Evolutionary conservation across 2,329 filamentous ascomycete genomes (phyloP).

Genomic region (Fulvia fulva): DNA sequence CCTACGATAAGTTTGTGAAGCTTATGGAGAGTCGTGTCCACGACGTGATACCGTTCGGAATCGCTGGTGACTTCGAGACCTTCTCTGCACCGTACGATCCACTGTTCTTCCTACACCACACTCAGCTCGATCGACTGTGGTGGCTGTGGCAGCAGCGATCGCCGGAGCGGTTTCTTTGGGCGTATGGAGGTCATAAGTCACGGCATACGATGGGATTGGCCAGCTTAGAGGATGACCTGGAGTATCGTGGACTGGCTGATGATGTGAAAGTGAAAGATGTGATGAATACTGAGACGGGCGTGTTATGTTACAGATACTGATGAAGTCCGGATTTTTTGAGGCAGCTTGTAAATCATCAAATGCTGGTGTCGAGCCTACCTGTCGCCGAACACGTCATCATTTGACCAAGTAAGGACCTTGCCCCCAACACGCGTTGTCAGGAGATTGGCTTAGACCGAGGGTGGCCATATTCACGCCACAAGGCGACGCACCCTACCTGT

Average conservation of each 20-base stretch:
- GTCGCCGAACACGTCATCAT: too few relatives aligned
- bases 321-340: too few relatives aligned
- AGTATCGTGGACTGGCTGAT: slow-evolving; percentile 16
- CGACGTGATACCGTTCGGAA: slow-evolving; percentile 22
- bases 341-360: too few relatives aligned
- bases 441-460: too few relatives aligned
- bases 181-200: slow-evolving; percentile 6
- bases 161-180: background rate
- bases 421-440: too few relatives aligned
- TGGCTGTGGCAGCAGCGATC: slow-evolving; percentile 26
- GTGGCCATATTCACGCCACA: too few relatives aligned
- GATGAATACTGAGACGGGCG: slow-evolving; percentile 18
- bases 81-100: slow-evolving; percentile 26
- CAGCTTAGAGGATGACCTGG: slow-evolving; percentile 19
- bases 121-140: slow-evolving; percentile 25
- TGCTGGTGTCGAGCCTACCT: too few relatives aligned
- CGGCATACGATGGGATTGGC: slow-evolving; percentile 18
- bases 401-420: too few relatives aligned
- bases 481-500: background rate
- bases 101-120: slow-evolving; percentile 29
- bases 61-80: slow-evolving; percentile 25
- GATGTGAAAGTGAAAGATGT: slow-evolving; percentile 20
- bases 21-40: slow-evolving; percentile 23
- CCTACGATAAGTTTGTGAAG: slow-evolving; percentile 18
- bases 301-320: slow-evolving; percentile 26